phyloP scores from a whole-genome alignment of 163 green algal species.

The Trebouxia gelatinosa region DNA sequence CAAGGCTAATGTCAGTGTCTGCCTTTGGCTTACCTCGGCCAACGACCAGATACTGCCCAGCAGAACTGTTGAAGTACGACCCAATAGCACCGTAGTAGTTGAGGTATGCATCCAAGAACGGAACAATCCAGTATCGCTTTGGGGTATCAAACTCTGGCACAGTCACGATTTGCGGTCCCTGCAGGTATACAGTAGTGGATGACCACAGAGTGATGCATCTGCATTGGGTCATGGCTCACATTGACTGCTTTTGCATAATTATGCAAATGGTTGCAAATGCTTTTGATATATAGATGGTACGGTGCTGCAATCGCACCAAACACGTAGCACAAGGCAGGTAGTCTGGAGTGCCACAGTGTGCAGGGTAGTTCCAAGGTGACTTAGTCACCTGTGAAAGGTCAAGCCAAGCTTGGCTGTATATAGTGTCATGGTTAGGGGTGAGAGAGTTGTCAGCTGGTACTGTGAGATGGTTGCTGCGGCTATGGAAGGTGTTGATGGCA shows the following conservation, averaged over 20 bases:
- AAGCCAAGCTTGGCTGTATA: background rate
- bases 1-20: no score
- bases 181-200: no score
- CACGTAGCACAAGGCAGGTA: no score
- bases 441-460: background rate
- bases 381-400: background rate
- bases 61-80: constrained; percentile 21
- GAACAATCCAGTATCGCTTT: constrained; percentile 33
- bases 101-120: constrained; percentile 26
- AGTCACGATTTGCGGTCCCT: constrained; percentile 31
- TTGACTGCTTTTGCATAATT: background rate
- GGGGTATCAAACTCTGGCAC: constrained; percentile 13
- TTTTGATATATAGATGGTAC: no score
- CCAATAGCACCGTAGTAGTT: constrained; percentile 25
- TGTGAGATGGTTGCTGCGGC: background rate
- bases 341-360: no score
- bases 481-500: background rate
- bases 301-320: no score
- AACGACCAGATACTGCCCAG: constrained; percentile 31
- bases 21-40: constrained; percentile 17
- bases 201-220: background rate
- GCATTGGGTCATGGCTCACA: background rate
- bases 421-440: background rate
- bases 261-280: no score
- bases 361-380: no score